A percentile compares a stretch with the other conserved stretches of the same genome.
phyloP scores from a whole-genome alignment of 2,329 filamentous ascomycete genomes.

The Stagonosporopsis chrysanthemi region DNA sequence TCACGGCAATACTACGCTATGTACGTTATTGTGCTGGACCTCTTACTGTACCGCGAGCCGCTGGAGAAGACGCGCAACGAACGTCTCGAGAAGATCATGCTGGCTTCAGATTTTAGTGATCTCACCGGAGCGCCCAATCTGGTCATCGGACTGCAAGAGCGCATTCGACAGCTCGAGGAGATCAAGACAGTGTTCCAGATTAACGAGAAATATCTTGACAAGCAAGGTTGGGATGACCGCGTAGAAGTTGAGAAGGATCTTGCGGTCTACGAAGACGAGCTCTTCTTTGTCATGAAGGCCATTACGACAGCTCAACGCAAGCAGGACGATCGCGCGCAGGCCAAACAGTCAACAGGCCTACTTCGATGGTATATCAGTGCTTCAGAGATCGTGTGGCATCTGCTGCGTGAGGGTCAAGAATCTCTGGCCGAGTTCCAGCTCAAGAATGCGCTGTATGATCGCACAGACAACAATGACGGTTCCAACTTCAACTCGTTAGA shows the following conservation, averaged over 20 bases:
- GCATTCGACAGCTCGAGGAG: conserved; percentile 91
- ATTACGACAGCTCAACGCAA: conserved; percentile 96
- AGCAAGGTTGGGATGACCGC: conserved; percentile 89
- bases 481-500: conserved; percentile 94
- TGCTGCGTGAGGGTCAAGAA: conserved; percentile 85
- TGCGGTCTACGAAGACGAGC: conserved; percentile 87
- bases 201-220: conserved; percentile 85
- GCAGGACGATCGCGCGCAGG: conserved; percentile 68
- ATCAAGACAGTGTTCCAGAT: conserved; percentile 97
- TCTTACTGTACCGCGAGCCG: conserved; percentile 95
- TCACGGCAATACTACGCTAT: conserved; percentile 97
- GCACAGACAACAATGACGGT: conserved; percentile 95
- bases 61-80: conserved; percentile 97
- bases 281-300: conserved; percentile 99
- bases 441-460: conserved; percentile 88
- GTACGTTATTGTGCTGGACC: conserved; percentile 96
- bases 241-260: conserved; percentile 89
- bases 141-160: conserved; percentile 88
- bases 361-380: conserved; percentile 94
- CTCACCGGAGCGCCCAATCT: conserved; percentile 91
- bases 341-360: conserved; percentile 77
- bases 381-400: conserved; percentile 95
- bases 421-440: conserved; percentile 93
- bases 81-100: conserved; percentile 96
- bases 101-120: conserved; percentile 98